These are phyloP conservation scores for Monosporozyma yasuniensis DNA, from an alignment of 805 yeast genomes.

Conservation along the genomic window DNA sequence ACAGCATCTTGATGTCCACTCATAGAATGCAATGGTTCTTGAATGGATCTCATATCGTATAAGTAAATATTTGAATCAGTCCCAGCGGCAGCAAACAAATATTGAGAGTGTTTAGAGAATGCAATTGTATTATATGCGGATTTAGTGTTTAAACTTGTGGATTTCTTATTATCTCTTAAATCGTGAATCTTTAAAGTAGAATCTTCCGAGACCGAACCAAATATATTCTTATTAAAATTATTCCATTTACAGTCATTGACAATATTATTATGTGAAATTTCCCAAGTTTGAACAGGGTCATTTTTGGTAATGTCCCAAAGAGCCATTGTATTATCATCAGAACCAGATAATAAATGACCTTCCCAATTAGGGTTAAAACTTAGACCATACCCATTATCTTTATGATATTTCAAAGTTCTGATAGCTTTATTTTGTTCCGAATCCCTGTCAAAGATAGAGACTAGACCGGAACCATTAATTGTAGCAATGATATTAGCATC, in stretches of 20 bases:
- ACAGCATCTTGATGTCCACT: slow-evolving; percentile 72
- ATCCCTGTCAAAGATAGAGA: slow-evolving; percentile 42
- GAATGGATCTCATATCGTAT: slow-evolving; percentile 50
- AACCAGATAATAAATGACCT: slow-evolving; percentile 48
- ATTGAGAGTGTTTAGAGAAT: slow-evolving; percentile 51
- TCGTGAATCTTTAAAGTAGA: slow-evolving; percentile 47
- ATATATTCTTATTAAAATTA: slow-evolving; percentile 37
- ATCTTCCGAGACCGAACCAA: slow-evolving; percentile 75
- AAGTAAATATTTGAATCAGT: slow-evolving; percentile 57
- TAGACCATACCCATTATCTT: slow-evolving; percentile 65
- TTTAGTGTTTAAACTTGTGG: slow-evolving; percentile 14
- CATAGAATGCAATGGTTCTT: slow-evolving; percentile 53
- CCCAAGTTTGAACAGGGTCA: slow-evolving; percentile 19
- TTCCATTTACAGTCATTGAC: slow-evolving; percentile 78
- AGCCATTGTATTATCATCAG: slow-evolving; percentile 60
- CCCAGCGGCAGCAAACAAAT: slow-evolving; percentile 62
- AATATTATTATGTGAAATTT: slow-evolving; percentile 40
- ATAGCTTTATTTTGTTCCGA: slow-evolving; percentile 21
- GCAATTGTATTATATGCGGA: slow-evolving; percentile 52
- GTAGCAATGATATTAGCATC: slow-evolving; percentile 48
- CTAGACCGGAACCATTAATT: slow-evolving; percentile 57
- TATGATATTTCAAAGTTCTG: slow-evolving; percentile 43
- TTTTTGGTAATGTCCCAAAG: slow-evolving; percentile 42
- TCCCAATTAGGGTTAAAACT: slow-evolving; percentile 47
- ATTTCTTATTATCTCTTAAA: slow-evolving; percentile 30